Conservation (phyloP, 2,329 filamentous ascomycete species). For the Daldinia sp. region DNA sequence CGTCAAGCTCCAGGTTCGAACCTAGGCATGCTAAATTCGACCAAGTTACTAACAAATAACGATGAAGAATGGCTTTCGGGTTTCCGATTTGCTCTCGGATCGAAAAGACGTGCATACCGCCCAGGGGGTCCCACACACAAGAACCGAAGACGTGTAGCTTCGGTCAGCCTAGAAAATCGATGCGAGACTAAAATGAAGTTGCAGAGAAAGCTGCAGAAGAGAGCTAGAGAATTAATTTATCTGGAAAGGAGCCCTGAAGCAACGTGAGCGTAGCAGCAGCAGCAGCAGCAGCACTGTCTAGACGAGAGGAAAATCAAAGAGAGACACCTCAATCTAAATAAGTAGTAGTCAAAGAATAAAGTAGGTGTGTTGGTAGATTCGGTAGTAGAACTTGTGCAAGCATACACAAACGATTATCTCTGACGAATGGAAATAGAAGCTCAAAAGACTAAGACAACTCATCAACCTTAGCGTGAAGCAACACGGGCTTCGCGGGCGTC, state of each 20-base stretch:
- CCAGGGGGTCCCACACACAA: slow-evolving; percentile 33
- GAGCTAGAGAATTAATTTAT: slow-evolving; percentile 34
- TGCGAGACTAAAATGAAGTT: slow-evolving; percentile 20
- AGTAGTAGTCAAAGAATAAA: background rate
- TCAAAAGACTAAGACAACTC: slow-evolving; percentile 17
- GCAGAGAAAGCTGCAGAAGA: slow-evolving; percentile 22
- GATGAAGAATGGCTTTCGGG: slow-evolving; percentile 26
- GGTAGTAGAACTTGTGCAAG: slow-evolving; percentile 7
- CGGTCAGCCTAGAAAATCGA: slow-evolving; percentile 35
- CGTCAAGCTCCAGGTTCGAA: slow-evolving; percentile 14
- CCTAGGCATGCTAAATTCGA: slow-evolving; percentile 19
- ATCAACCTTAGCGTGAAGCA: slow-evolving; percentile 28
- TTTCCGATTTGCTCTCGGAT: slow-evolving; percentile 43
- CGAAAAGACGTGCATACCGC: slow-evolving; percentile 42
- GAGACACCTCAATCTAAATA: slow-evolving; percentile 11
- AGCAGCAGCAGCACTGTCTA: background rate
- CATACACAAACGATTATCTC: slow-evolving; percentile 31
- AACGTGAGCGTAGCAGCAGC: slow-evolving; percentile 6
- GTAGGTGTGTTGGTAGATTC: slow-evolving; percentile 3
- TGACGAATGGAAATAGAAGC: slow-evolving; percentile 30
- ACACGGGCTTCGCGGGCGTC: slow-evolving; percentile 5
- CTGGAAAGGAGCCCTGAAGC: slow-evolving; percentile 23
- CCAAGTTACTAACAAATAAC: slow-evolving; percentile 13
- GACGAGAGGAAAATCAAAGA: slow-evolving; percentile 3
- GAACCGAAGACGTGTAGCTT: slow-evolving; percentile 40